Evolutionary conservation across 352 stramenopile genomes (phyloP).

Genomic region (Globisporangium ultimum): DNA sequence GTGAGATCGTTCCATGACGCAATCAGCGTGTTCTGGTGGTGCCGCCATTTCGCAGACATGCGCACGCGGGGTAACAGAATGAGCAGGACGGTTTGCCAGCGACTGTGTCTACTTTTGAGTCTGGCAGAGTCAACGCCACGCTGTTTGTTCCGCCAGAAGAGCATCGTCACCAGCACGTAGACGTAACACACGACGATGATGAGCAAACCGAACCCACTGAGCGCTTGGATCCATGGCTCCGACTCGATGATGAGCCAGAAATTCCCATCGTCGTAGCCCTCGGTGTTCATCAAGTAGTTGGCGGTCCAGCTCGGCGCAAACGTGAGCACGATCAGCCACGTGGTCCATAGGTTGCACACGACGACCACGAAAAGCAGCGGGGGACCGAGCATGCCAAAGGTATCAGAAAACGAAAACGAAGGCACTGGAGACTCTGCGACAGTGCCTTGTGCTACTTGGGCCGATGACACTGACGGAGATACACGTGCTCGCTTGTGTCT

Average conservation of each 20-base stretch:
- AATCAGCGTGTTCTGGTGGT: neutral
- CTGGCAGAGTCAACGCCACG: no score
- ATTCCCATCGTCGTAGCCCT: conserved; percentile 1
- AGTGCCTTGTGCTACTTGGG: neutral
- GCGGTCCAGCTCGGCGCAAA: neutral
- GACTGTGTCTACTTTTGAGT: no score
- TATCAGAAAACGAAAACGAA: neutral
- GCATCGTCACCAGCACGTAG: neutral
- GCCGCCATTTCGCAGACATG: neutral
- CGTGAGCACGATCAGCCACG: conserved; percentile 1
- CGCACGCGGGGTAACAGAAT: neutral
- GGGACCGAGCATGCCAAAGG: neutral
- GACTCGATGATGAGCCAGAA: conserved; percentile 9
- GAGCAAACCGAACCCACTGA: neutral
- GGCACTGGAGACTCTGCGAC: no score
- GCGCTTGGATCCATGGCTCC: no score
- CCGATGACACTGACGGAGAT: neutral
- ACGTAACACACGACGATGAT: neutral
- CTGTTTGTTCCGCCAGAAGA: neutral
- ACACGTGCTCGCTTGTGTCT: no score
- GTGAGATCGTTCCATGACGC: neutral
- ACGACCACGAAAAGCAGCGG: neutral
- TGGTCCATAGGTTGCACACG: conserved; percentile 5
- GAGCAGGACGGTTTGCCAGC: no score
- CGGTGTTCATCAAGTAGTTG: conserved; percentile 10